A percentile compares a stretch with the other conserved stretches of the same genome.
Conservation (phyloP, 2,329 filamentous ascomycete species). For the Botrytis fragariae region DNA sequence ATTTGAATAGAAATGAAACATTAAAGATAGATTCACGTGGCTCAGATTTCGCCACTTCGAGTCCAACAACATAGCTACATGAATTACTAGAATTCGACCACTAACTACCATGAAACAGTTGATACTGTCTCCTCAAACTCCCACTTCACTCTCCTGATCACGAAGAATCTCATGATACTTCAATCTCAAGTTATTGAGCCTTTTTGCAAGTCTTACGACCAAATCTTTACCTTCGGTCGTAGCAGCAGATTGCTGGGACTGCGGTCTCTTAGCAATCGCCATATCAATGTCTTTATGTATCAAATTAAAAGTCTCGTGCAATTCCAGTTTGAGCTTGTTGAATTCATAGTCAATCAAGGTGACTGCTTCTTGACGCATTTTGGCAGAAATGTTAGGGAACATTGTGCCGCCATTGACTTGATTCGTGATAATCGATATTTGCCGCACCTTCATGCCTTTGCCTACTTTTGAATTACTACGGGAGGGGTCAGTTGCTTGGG, state of each 20-base stretch:
- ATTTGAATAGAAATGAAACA: neutral
- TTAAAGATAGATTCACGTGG: neutral
- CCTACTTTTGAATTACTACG: neutral
- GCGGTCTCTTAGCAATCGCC: neutral
- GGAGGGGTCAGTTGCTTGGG: neutral
- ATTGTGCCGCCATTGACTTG: neutral
- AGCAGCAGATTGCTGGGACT: neutral
- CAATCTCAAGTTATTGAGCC: neutral
- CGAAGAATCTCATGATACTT: neutral
- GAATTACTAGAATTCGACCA: neutral
- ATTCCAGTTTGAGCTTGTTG: neutral
- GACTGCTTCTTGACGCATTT: neutral
- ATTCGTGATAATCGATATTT: neutral
- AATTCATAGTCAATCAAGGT: neutral
- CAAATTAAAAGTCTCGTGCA: neutral
- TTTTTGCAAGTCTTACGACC: neutral
- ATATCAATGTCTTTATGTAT: neutral
- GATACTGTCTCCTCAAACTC: neutral
- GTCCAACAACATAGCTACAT: neutral
- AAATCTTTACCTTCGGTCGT: neutral
- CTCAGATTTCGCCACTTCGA: neutral
- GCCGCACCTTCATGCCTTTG: neutral
- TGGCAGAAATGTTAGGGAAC: neutral
- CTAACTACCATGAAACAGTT: neutral
- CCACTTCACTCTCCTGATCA: neutral